Evolutionary conservation across 164 flowering plant genomes (phyloP).

Genomic region (Houttuynia cordata): DNA sequence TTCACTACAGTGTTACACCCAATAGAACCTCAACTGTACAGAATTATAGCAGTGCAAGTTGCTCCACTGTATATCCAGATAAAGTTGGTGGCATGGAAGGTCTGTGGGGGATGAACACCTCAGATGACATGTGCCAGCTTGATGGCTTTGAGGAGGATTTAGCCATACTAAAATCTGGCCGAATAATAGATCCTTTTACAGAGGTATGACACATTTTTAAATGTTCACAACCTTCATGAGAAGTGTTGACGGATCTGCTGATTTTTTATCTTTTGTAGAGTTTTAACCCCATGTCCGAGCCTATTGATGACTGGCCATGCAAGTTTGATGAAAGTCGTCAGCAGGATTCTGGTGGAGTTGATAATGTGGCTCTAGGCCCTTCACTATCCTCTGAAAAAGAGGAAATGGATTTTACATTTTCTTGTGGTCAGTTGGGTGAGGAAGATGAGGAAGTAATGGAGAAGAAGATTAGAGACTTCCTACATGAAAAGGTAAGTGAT

Average conservation of each 20-base stretch:
- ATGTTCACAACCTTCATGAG: background rate
- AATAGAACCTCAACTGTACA: background rate
- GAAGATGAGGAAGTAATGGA: conserved; percentile 73
- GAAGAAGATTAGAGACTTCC: conserved; percentile 52
- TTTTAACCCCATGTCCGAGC: conserved; percentile 59
- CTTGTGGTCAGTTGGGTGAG: conserved; percentile 32
- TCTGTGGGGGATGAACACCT: conserved; percentile 25
- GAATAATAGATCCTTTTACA: conserved; percentile 19
- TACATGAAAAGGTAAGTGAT: conserved; percentile 53
- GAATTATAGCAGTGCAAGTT: conserved; percentile 22
- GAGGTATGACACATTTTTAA: conserved; percentile 32
- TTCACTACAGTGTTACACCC: background rate
- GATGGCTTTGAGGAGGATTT: conserved; percentile 29
- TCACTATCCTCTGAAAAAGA: conserved; percentile 14
- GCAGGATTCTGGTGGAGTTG: conserved; percentile 12
- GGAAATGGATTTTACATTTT: conserved; percentile 36
- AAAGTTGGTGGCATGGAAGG: conserved; percentile 21
- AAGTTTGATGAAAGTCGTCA: conserved; percentile 44
- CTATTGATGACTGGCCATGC: conserved; percentile 46
- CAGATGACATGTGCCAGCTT: conserved; percentile 59
- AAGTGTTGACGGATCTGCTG: background rate
- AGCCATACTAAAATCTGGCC: conserved; percentile 19
- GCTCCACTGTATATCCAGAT: conserved; percentile 40
- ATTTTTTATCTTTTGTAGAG: conserved; percentile 27
- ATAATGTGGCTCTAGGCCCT: conserved; percentile 11